phyloP scores from a whole-genome alignment of 495 filamentous ascomycete genomes.

The Filosporella fistucella region DNA sequence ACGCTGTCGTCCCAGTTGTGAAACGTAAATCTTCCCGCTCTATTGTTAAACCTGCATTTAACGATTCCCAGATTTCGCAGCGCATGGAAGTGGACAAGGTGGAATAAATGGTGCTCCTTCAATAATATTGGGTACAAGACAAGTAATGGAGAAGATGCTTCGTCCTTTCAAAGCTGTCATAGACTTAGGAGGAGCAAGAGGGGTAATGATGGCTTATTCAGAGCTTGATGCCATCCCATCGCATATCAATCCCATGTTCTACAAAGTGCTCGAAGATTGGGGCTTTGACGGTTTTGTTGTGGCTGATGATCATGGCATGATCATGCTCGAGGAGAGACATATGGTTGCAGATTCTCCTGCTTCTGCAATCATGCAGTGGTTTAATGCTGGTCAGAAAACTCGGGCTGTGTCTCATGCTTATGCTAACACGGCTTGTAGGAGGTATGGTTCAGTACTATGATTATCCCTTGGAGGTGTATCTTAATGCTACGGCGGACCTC shows the following conservation, averaged over 20 bases:
- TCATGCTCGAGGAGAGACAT: constrained; percentile 14
- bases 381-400: constrained; percentile 27
- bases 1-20: constrained; percentile 34
- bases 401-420: neutral
- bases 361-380: constrained; percentile 34
- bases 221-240: constrained; percentile 35
- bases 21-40: constrained; percentile 22
- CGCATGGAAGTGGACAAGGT: constrained; percentile 32
- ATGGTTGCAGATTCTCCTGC: constrained; percentile 16
- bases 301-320: constrained; percentile 35
- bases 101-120: constrained; percentile 36
- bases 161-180: constrained; percentile 35
- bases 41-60: neutral
- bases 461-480: constrained; percentile 9
- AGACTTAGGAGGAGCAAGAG: constrained; percentile 33
- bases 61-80: constrained; percentile 27
- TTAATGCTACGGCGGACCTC: constrained; percentile 30
- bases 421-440: neutral
- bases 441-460: constrained; percentile 12
- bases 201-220: constrained; percentile 39
- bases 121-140: constrained; percentile 32
- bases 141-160: constrained; percentile 33
- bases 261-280: constrained; percentile 32
- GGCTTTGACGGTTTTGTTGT: constrained; percentile 36
- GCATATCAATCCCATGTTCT: constrained; percentile 30